Evolutionary conservation across 768 basidiomycete genomes (phyloP).

Genomic region (Trametes maxima): DNA sequence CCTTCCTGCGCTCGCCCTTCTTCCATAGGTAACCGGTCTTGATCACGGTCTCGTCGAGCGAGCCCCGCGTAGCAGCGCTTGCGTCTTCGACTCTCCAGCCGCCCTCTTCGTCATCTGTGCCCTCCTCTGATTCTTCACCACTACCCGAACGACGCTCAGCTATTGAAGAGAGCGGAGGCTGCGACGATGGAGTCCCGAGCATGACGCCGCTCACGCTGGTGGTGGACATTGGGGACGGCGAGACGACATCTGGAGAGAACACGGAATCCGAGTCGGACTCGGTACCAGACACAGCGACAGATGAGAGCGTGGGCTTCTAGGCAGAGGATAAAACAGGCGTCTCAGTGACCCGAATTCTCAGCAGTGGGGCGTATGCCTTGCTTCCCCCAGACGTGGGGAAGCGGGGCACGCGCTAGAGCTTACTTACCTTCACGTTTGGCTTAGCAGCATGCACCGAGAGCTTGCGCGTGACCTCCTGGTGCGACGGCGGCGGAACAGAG

Average conservation of each 20-base stretch:
- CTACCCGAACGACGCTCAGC: conserved; percentile 72
- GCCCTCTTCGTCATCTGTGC: conserved; percentile 66
- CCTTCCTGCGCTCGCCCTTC: conserved; percentile 97
- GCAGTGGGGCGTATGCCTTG: neutral
- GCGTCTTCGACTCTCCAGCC: conserved; percentile 33
- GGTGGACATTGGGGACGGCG: conserved; percentile 42
- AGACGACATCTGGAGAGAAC: conserved; percentile 51
- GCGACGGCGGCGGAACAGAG: conserved; percentile 68
- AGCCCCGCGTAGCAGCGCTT: conserved; percentile 41
- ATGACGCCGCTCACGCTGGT: conserved; percentile 26
- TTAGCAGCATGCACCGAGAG: conserved; percentile 73
- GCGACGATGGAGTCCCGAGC: conserved; percentile 37
- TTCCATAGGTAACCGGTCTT: conserved; percentile 95
- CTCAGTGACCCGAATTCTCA: conserved; percentile 1
- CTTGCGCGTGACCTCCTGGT: conserved; percentile 85
- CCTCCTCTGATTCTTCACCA: conserved; percentile 77
- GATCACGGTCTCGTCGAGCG: conserved; percentile 55
- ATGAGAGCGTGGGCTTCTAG: conserved; percentile 35
- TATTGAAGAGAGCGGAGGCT: conserved; percentile 67
- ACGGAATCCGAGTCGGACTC: conserved; percentile 88
- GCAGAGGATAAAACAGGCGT: conserved; percentile 9
- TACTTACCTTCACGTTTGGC: conserved; percentile 38
- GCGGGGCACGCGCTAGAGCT: conserved; percentile 16
- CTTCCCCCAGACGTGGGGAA: neutral
- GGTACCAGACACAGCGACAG: conserved; percentile 60